A percentile compares a stretch with the other conserved stretches of the same genome.
These are phyloP conservation scores for Trichophyton mentagrophytes DNA, from an alignment of 2,329 filamentous ascomycete species.

Conservation along the genomic window DNA sequence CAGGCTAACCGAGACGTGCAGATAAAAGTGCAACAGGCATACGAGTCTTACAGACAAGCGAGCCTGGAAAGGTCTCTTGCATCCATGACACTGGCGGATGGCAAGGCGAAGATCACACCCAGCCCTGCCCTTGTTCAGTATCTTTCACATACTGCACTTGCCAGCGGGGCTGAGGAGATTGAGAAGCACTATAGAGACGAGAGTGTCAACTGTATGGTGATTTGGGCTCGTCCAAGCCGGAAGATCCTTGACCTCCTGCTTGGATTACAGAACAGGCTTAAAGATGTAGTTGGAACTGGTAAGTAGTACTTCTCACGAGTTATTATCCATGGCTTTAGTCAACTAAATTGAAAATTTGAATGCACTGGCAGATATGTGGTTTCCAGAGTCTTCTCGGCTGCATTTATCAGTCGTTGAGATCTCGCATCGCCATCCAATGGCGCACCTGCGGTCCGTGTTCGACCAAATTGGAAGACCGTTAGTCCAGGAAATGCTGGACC, in stretches of 20 bases:
- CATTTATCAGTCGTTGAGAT: conserved; percentile 9
- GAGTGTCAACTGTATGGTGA: conserved; percentile 7
- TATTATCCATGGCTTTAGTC: too few relatives aligned
- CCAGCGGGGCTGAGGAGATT: neutral
- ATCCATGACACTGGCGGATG: neutral
- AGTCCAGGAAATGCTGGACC: conserved; percentile 6
- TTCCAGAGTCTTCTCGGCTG: conserved; percentile 6
- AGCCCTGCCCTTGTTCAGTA: conserved; percentile 7
- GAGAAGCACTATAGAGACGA: conserved; percentile 4
- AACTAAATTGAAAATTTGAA: neutral
- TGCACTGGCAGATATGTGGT: conserved; percentile 7
- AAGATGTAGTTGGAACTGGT: conserved; percentile 5
- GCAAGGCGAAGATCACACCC: conserved; percentile 5
- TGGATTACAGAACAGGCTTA: conserved; percentile 4
- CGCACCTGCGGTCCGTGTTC: conserved; percentile 6
- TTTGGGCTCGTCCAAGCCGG: conserved; percentile 8
- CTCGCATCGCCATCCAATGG: conserved; percentile 9
- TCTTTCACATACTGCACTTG: neutral
- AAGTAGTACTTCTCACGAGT: neutral
- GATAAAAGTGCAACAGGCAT: conserved; percentile 7
- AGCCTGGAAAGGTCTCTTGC: conserved; percentile 3
- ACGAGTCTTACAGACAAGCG: conserved; percentile 6
- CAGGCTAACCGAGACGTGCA: neutral
- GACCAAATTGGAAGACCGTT: conserved; percentile 1
- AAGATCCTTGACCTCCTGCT: conserved; percentile 4